Conservation (phyloP, 345 rosid genomes). For the Lagerstroemia speciosa region DNA sequence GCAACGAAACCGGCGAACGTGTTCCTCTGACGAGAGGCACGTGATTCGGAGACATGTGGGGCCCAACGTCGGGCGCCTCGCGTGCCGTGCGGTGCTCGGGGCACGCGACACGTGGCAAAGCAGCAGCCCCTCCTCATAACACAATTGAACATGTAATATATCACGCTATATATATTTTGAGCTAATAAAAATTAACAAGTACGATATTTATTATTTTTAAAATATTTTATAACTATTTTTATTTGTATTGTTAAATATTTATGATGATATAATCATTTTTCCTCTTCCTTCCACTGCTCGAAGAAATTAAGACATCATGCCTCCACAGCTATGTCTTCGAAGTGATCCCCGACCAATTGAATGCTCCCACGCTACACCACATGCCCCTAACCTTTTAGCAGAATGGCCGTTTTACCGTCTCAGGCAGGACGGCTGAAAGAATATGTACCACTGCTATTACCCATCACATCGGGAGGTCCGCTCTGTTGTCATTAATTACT, state of each 20-base stretch:
- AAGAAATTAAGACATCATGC: no score
- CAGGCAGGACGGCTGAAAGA: not conserved
- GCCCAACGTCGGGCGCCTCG: not conserved
- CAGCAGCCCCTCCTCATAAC: no score
- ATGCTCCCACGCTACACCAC: constrained; percentile 27
- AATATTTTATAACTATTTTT: no score
- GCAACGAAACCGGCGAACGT: constrained; percentile 11
- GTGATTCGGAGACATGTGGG: constrained; percentile 6
- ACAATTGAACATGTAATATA: no score
- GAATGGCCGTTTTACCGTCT: constrained; percentile 13
- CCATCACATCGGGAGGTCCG: no score
- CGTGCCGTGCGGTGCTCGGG: not conserved
- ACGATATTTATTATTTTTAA: no score
- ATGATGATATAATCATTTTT: no score
- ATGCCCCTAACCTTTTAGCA: not conserved
- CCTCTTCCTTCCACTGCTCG: no score
- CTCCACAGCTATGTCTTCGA: not conserved
- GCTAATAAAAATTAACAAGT: no score
- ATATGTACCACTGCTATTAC: not conserved
- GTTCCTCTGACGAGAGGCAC: constrained; percentile 19
- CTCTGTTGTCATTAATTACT: no score
- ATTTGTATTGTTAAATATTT: no score
- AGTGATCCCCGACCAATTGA: constrained; percentile 23
- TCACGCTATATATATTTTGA: no score
- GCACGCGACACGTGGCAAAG: constrained; percentile 8